These are phyloP conservation scores for Skeletonema marinoi DNA, from an alignment of 108 stramenopile species.

Conservation along the genomic window DNA sequence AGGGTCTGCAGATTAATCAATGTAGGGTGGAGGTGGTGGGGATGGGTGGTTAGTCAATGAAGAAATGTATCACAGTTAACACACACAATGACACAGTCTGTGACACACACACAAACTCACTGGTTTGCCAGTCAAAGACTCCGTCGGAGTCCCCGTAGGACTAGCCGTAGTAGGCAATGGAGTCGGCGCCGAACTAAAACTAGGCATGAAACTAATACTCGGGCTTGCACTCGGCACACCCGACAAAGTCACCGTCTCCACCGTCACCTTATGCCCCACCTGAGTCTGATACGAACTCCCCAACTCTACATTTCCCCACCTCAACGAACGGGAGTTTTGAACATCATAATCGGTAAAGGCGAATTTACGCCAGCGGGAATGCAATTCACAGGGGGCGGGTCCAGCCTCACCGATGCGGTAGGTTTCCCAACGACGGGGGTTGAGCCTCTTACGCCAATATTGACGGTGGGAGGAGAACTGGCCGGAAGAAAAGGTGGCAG, in stretches of 20 bases:
- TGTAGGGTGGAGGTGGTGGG: neutral
- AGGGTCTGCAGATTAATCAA: conserved; percentile 1
- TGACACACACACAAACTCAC: neutral
- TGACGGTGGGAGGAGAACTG: conserved; percentile 27
- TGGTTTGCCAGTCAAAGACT: neutral
- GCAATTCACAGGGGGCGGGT: conserved; percentile 19
- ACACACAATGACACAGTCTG: too few relatives aligned
- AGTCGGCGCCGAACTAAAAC: neutral
- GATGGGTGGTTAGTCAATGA: too few relatives aligned
- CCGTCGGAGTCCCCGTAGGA: neutral
- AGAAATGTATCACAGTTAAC: neutral
- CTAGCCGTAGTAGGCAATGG: neutral
- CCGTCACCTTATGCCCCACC: conserved; percentile 21
- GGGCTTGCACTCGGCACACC: neutral
- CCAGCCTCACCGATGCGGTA: conserved; percentile 18
- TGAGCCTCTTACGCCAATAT: conserved; percentile 37
- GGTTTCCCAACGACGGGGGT: conserved; percentile 27
- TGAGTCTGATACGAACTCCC: conserved; percentile 1
- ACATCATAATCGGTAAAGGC: conserved; percentile 26
- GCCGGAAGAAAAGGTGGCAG: neutral
- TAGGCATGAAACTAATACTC: neutral
- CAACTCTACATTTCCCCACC: neutral
- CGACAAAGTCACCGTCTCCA: conserved; percentile 24
- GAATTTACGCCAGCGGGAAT: conserved; percentile 36
- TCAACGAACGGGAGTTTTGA: neutral